These are phyloP conservation scores for Heterobasidion parviporum DNA, from an alignment of 1,284 basidiomycete species.

Conservation along the genomic window DNA sequence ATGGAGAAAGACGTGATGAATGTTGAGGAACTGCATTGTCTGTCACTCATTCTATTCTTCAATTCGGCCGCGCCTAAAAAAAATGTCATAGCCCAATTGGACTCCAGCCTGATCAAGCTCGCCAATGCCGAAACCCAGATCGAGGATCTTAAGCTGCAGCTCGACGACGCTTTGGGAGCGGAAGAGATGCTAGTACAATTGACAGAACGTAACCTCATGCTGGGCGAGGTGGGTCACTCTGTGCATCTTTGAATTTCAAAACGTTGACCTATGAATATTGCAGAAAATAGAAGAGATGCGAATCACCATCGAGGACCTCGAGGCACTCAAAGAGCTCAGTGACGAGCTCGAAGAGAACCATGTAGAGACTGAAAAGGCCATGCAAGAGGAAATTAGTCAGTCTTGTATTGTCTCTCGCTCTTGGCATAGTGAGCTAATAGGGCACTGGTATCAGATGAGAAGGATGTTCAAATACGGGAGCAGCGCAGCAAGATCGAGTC, in stretches of 20 bases:
- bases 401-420: constrained; percentile 1
- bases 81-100: constrained; percentile 57
- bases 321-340: constrained; percentile 91
- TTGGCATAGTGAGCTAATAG: not conserved
- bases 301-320: constrained; percentile 91
- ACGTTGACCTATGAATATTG: not conserved
- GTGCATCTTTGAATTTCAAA: not conserved
- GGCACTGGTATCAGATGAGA: constrained; percentile 44
- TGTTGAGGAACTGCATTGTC: constrained; percentile 66
- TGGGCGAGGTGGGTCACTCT: constrained; percentile 62
- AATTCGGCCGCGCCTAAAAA: not conserved
- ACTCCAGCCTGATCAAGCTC: constrained; percentile 72
- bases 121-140: constrained; percentile 84
- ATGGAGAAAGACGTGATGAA: constrained; percentile 81
- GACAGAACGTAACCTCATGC: constrained; percentile 88
- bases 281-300: constrained; percentile 97
- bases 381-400: constrained; percentile 86
- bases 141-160: constrained; percentile 89
- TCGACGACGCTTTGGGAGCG: constrained; percentile 92
- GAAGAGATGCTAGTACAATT: constrained; percentile 96
- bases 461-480: constrained; percentile 65
- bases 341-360: constrained; percentile 98
- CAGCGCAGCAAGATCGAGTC: constrained; percentile 53
- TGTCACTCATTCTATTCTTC: constrained; percentile 6
- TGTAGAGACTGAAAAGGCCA: constrained; percentile 85